Evolutionary conservation across 2,329 filamentous ascomycete genomes (phyloP), one percentile per base, ranked within the genome.

Genomic region (Dactylellina haptotyla): DNA sequence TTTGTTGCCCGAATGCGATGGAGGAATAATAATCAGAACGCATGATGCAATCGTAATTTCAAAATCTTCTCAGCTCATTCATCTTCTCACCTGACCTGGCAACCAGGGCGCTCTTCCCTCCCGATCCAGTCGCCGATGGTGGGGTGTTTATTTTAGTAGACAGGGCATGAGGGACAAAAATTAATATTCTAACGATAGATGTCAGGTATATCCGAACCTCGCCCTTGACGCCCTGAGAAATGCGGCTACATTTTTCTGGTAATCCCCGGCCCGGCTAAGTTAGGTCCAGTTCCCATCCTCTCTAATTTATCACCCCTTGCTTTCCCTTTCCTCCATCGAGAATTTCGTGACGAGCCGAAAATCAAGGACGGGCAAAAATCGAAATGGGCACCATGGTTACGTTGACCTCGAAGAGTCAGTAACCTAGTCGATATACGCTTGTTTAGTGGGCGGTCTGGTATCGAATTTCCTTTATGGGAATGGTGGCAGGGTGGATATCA

Each of bases 391-490:
- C n/a, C n/a, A n/a, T n/a, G n/a, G n/a, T 34, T 14, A 34, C 14
- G 32, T 5, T 34, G n/a, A n/a, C n/a, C n/a, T n/a, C n/a, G n/a
- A n/a, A n/a, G n/a, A n/a, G n/a, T n/a, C n/a, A n/a, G n/a, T n/a
- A n/a, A n/a, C n/a, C n/a, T n/a, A n/a, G n/a, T n/a, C n/a, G n/a
- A n/a, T n/a, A n/a, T n/a, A n/a, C 26, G 46, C 46, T 50, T 25
- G 12, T 2, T 46, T 3, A 16, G 16, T 46, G 25, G 25, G 20
- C 12, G 20, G 14, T 10, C 16, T 26, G 54, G 63, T 67, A 67
- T 59, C 63, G 53, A 59, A 67, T 67, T 67, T 67, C 63, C 63
- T 67, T 58, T 67, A 37, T 16, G 43, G 53, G 25, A 5, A 20
- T 14, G 34, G 2, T 10, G 23, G 18, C 14, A 41, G 37, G 16